Evolutionary conservation across 208 protist genomes (phyloP).

Genomic region (Acanthamoeba sp.): DNA sequence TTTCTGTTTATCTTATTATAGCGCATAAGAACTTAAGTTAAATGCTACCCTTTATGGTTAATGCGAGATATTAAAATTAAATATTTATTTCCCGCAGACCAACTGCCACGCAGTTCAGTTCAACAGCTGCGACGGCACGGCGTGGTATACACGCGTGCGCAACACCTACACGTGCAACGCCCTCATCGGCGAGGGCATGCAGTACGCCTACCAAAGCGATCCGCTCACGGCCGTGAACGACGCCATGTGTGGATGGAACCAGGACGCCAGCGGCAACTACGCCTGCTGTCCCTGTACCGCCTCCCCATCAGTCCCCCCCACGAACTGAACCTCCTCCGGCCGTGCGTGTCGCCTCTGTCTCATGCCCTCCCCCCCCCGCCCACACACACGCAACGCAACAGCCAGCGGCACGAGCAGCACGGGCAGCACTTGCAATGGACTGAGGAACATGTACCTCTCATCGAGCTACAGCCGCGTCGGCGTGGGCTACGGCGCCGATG

Average conservation of each 20-base stretch:
- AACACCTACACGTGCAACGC: neutral
- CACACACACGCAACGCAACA: neutral
- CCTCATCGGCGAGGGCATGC: neutral
- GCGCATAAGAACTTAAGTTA: too few relatives aligned
- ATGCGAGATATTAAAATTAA: neutral
- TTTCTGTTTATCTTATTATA: too few relatives aligned
- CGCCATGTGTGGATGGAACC: neutral
- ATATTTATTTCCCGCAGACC: neutral
- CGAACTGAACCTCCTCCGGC: neutral
- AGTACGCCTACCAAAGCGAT: neutral
- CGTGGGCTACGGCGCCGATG: neutral
- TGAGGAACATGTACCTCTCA: neutral
- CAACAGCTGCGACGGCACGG: neutral
- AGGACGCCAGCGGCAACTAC: neutral
- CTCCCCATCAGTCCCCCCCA: neutral
- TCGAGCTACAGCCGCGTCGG: neutral
- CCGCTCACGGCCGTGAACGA: neutral
- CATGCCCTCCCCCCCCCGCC: too few relatives aligned
- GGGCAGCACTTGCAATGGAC: neutral
- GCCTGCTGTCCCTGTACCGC: neutral
- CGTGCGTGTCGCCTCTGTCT: neutral
- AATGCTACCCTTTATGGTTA: too few relatives aligned
- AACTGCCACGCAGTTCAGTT: conserved; percentile 5
- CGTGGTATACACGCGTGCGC: neutral
- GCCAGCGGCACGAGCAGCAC: neutral